Base-by-base conservation (phyloP, 179 eudicot species). In the Beta macrorhiza region DNA sequence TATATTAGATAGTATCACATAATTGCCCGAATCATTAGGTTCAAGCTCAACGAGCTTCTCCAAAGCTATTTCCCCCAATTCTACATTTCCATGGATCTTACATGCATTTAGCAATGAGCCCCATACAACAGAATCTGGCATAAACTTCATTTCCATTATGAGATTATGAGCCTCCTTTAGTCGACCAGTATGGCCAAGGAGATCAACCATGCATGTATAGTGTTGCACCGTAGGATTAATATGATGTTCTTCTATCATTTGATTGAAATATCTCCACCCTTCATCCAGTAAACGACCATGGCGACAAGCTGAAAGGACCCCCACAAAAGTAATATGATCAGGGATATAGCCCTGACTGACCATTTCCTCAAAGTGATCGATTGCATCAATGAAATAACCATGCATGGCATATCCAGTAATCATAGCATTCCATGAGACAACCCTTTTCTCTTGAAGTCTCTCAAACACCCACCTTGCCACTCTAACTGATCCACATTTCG, bases 341-440 rank as follows among this genome's bases (percentile, higher is more conserved):
- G 96, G 96, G 78, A 49, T 78, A 84, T 78, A 81, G 67, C 86
- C 77, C 72, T 83, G 82, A 55, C 62, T 56, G 53, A 83, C 75
- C 94, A 93, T 92, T 56, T 87, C 78, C 82, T 89, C 82, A 61
- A 89, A 93, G 76, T 92, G 81, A 57, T 82, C 83, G 11, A 93
- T 80, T 8, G 97, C 93, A 77, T 89, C 92, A n/a, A n/a, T 10
- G 15, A 86, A 81, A 83, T 91, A 88, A 17, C 97, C 93, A 44
- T 93, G 94, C 92, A 90, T 91, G 7, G 93, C 97, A 76, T 90
- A 93, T 12, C 97, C 97, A 59, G 89, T 88, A 19, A 93, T 91
- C 87, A 92, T 92, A 2, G 98, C 90, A 76, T 93, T 93, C 98
- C 98, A 93, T 19, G 98, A 86, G 47, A 93, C 95, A 32, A 89